phyloP scores from a whole-genome alignment of 2,329 filamentous ascomycete genomes.

The Colletotrichum spinosum region DNA sequence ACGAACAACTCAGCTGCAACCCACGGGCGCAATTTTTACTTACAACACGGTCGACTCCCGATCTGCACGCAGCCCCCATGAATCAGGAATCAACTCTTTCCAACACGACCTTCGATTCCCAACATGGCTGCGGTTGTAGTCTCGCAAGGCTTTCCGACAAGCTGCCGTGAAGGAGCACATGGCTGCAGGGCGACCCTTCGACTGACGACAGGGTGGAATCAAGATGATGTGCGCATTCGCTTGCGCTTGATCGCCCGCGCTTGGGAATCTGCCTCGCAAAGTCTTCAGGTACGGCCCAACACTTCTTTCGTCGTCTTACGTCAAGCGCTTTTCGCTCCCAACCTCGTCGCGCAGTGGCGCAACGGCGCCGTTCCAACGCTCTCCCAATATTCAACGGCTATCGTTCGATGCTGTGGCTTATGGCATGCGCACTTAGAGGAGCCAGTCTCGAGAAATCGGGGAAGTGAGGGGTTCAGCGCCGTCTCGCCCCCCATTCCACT shows the following conservation, averaged over 20 bases:
- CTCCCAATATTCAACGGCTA: slow-evolving; percentile 24
- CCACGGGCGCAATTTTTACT: slow-evolving; percentile 2
- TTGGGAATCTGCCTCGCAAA: slow-evolving; percentile 44
- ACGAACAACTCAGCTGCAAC: slow-evolving; percentile 30
- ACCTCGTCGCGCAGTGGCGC: slow-evolving; percentile 15
- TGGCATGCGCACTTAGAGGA: neutral
- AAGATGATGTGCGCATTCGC: slow-evolving; percentile 38
- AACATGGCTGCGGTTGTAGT: slow-evolving; percentile 67
- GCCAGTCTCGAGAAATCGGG: slow-evolving; percentile 20
- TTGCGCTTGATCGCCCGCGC: slow-evolving; percentile 48
- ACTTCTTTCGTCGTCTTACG: slow-evolving; percentile 21
- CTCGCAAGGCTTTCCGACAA: slow-evolving; percentile 53
- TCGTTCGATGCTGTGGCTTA: neutral
- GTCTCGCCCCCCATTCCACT: slow-evolving; percentile 24
- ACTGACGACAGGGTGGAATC: slow-evolving; percentile 52
- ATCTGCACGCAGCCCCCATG: slow-evolving; percentile 60
- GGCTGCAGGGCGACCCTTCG: slow-evolving; percentile 47
- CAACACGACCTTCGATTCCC: slow-evolving; percentile 58
- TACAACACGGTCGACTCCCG: slow-evolving; percentile 18
- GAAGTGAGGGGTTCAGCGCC: slow-evolving; percentile 26
- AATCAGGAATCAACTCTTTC: slow-evolving; percentile 57
- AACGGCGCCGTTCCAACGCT: slow-evolving; percentile 26
- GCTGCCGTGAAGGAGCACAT: slow-evolving; percentile 55
- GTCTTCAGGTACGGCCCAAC: slow-evolving; percentile 40
- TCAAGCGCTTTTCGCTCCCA: slow-evolving; percentile 20